Percentiles rank a stretch among this genome's conserved stretches.
phyloP scores from a whole-genome alignment of 768 basidiomycete genomes.

The Phaeotremella fagi region DNA sequence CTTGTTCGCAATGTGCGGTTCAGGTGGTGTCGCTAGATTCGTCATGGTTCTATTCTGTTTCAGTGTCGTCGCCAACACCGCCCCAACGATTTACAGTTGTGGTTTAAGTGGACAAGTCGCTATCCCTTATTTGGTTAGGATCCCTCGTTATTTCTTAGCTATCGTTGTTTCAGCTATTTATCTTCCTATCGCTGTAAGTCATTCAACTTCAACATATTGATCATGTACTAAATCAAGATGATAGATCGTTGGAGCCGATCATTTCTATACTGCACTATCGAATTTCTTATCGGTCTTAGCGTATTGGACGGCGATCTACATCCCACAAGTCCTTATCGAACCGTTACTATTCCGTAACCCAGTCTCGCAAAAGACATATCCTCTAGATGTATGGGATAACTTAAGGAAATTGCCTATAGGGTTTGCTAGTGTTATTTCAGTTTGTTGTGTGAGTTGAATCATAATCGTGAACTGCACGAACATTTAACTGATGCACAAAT shows the following conservation, averaged over 20 bases:
- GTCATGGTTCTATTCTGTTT: conserved; percentile 59
- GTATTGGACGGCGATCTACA: conserved; percentile 44
- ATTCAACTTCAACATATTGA: background rate
- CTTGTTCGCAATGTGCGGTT: conserved; percentile 38
- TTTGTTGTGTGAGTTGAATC: conserved; percentile 26
- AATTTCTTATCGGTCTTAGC: conserved; percentile 36
- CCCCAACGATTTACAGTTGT: conserved; percentile 65
- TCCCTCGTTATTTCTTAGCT: conserved; percentile 43
- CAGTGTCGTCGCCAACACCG: conserved; percentile 72
- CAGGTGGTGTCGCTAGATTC: conserved; percentile 35
- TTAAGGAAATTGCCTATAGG: conserved; percentile 34
- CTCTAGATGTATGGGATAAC: conserved; percentile 32
- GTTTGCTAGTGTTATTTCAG: conserved; percentile 24
- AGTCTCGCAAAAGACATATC: conserved; percentile 28
- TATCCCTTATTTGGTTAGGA: conserved; percentile 37
- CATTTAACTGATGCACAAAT: no score
- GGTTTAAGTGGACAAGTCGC: conserved; percentile 41
- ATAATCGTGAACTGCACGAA: no score
- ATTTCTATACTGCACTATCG: conserved; percentile 40
- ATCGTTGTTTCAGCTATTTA: conserved; percentile 39
- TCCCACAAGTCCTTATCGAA: conserved; percentile 38
- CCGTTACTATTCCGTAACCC: conserved; percentile 38
- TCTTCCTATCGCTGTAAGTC: conserved; percentile 33
- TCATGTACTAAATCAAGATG: background rate
- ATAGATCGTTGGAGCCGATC: conserved; percentile 35